These are phyloP conservation scores for Baudoinia panamericana DNA, from an alignment of 495 filamentous ascomycete species.

Conservation along the genomic window DNA sequence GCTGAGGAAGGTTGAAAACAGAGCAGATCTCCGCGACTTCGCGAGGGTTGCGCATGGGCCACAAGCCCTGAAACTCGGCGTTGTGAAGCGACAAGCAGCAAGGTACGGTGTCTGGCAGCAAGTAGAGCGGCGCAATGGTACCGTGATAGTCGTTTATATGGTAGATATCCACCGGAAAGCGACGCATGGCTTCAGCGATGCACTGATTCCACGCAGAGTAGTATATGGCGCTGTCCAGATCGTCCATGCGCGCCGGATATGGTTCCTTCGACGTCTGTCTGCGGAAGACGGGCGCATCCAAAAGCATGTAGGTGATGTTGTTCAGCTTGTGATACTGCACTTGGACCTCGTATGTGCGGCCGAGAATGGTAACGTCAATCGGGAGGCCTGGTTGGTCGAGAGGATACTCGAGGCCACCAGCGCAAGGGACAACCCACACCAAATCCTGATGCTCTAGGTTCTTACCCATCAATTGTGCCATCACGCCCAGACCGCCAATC, in stretches of 20 bases:
- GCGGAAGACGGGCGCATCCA: conserved; percentile 59
- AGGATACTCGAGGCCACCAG: conserved; percentile 55
- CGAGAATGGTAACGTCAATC: conserved; percentile 54
- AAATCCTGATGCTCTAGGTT: conserved; percentile 54
- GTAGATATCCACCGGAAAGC: conserved; percentile 56
- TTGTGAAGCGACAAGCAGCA: conserved; percentile 52
- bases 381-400: conserved; percentile 45
- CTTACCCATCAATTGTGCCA: conserved; percentile 56
- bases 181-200: conserved; percentile 47
- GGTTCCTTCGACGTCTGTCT: conserved; percentile 54
- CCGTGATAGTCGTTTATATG: conserved; percentile 78
- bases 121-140: conserved; percentile 55
- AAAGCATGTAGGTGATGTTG: conserved; percentile 61
- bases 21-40: conserved; percentile 57
- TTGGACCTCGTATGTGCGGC: conserved; percentile 48
- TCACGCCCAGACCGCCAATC: conserved; percentile 58
- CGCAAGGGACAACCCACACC: conserved; percentile 67
- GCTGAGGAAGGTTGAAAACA: conserved; percentile 49
- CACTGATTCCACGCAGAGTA: conserved; percentile 67
- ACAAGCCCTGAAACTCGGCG: conserved; percentile 62
- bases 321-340: conserved; percentile 52
- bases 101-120: conserved; percentile 51
- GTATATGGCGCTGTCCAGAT: conserved; percentile 57
- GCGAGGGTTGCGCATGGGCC: conserved; percentile 57
- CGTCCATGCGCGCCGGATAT: conserved; percentile 62